phyloP scores from a whole-genome alignment of 257 asterid genomes.

The Prunella vulgaris region DNA sequence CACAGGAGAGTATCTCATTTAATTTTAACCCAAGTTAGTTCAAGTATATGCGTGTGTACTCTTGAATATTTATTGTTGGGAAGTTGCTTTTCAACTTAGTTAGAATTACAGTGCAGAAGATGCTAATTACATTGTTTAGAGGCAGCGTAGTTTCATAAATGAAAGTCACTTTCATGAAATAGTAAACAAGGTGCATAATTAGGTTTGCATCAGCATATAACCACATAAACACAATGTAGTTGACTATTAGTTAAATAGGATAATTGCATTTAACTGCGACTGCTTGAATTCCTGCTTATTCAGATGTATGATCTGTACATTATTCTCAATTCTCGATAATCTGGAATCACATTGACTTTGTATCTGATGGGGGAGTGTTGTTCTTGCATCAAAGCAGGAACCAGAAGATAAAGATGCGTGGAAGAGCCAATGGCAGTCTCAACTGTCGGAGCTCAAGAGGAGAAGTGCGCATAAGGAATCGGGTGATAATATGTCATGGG shows the following conservation, averaged over 20 bases:
- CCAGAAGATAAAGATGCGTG: conserved; percentile 51
- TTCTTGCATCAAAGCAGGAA: conserved; percentile 34
- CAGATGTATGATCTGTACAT: too few relatives aligned
- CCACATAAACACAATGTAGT: background rate
- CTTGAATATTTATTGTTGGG: background rate
- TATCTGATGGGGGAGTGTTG: background rate
- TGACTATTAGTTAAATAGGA: background rate
- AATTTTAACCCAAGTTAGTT: conserved; percentile 1
- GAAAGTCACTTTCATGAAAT: background rate
- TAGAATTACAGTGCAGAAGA: background rate
- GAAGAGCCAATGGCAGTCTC: conserved; percentile 69
- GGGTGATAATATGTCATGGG: conserved; percentile 59
- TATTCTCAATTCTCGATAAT: background rate
- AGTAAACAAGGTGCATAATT: background rate
- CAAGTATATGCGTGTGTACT: background rate
- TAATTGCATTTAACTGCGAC: background rate
- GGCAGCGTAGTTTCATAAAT: background rate
- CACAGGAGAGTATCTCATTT: background rate
- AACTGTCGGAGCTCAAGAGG: conserved; percentile 58
- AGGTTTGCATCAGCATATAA: background rate
- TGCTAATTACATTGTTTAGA: background rate
- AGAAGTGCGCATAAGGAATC: conserved; percentile 47
- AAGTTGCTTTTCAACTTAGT: background rate
- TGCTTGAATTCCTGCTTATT: background rate
- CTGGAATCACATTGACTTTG: background rate